Evolutionary conservation across 305 asterid genomes (phyloP), one percentile per base, ranked within the genome.

Genomic region (Striga hermonthica): DNA sequence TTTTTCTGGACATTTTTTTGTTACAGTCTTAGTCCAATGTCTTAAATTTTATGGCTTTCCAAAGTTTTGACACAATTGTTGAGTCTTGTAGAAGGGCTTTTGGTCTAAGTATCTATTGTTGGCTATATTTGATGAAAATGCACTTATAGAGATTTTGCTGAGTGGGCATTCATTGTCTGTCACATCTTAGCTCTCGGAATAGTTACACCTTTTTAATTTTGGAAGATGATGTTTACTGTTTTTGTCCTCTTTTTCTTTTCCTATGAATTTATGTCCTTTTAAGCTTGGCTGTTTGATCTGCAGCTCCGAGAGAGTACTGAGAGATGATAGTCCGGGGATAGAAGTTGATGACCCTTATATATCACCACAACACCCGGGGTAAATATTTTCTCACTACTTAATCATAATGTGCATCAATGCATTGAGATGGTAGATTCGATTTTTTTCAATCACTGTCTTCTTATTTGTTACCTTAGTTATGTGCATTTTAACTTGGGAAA

Each of bases 341-440:
- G 78, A 63, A 63, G 72, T 43, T 58, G 67, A 68, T 49, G 40
- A 75, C 49, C 73, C 76, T 60, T 75, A 70, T 44, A 14, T 4
- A 3, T 28, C 66, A 71, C 64, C 67, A 41, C 76, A n/a, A n/a
- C n/a, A 74, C 52, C 58, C 80, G 44, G 84, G 95, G 97, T 90
- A 84, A 66, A 2, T 6, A 1, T 3, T 2, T 15, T 37, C 37
- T 38, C 28, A 59, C 56, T 56, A 3, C 47, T 12, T 9, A 28
- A 50, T 45, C 1, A 57, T 8, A 59, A 0, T 14, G 2, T 7
- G 15, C 61, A 50, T 50, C 10, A 49, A 50, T 39, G 0, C 44
- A 9, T 44, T 8, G 10, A 9, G 10, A 44, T 1, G 0, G 49
- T 44, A 9, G 49, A 9, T 11, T 7, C 10, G 10, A 44, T 7